phyloP scores from a whole-genome alignment of 2,329 filamentous ascomycete genomes.

The Xylaria sp. region DNA sequence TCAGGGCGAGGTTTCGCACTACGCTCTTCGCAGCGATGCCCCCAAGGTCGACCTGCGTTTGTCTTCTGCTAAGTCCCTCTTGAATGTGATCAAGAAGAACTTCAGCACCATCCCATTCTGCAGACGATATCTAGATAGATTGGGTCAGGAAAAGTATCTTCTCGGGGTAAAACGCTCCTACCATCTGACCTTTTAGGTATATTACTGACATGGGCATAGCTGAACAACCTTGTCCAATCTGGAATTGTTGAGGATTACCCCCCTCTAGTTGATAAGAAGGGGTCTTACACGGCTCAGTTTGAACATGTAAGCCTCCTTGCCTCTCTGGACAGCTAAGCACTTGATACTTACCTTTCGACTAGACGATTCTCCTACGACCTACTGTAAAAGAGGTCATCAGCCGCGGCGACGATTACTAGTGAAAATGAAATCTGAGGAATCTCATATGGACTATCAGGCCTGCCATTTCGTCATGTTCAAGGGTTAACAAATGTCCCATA shows the following conservation, averaged over 20 bases:
- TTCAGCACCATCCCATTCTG: slow-evolving; percentile 94
- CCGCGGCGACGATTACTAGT: slow-evolving; percentile 84
- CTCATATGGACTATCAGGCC: not conserved
- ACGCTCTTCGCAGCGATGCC: slow-evolving; percentile 78
- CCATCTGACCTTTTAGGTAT: not conserved
- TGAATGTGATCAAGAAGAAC: slow-evolving; percentile 94
- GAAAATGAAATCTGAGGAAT: not conserved
- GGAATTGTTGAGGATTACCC: slow-evolving; percentile 93
- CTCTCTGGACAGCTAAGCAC: not conserved
- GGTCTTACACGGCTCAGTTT: slow-evolving; percentile 92
- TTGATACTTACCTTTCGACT: slow-evolving; percentile 48
- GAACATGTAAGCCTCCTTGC: slow-evolving; percentile 80
- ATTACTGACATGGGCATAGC: slow-evolving; percentile 58
- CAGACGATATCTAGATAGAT: slow-evolving; percentile 86
- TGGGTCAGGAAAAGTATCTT: slow-evolving; percentile 96
- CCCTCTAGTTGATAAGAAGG: slow-evolving; percentile 90
- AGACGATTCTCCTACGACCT: slow-evolving; percentile 76
- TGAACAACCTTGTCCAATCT: slow-evolving; percentile 85
- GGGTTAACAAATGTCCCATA: not conserved
- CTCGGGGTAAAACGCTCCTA: slow-evolving; percentile 72
- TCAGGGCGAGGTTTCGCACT: slow-evolving; percentile 91
- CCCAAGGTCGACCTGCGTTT: slow-evolving; percentile 80
- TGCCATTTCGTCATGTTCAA: not conserved
- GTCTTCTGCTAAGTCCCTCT: slow-evolving; percentile 83
- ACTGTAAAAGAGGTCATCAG: slow-evolving; percentile 89